Conservation (phyloP, 2,329 filamentous ascomycete species). For the Malbranchea zuffiana region DNA sequence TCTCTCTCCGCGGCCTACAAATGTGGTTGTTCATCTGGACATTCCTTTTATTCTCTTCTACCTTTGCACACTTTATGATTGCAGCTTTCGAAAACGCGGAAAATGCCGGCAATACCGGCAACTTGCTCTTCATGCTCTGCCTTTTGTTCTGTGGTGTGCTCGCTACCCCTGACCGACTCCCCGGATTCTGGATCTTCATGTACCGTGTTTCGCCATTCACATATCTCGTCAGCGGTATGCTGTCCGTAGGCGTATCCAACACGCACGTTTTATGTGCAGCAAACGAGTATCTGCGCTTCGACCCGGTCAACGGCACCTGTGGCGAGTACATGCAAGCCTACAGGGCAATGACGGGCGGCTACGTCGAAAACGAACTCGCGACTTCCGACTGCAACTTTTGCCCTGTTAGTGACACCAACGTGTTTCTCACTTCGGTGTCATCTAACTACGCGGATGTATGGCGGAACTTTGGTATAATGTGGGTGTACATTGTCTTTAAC, state of each 20-base stretch:
- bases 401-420: slow-evolving; percentile 35
- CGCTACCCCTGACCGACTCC: slow-evolving; percentile 46
- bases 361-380: slow-evolving; percentile 35
- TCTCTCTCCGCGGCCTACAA: slow-evolving; percentile 48
- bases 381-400: slow-evolving; percentile 43
- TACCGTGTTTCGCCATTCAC: slow-evolving; percentile 57
- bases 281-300: slow-evolving; percentile 25
- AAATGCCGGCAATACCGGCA: slow-evolving; percentile 54
- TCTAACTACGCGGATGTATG: slow-evolving; percentile 42
- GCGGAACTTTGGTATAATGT: slow-evolving; percentile 61
- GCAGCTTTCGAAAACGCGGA: slow-evolving; percentile 57
- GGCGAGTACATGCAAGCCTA: slow-evolving; percentile 37
- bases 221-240: slow-evolving; percentile 40
- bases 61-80: slow-evolving; percentile 64
- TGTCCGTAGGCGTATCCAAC: slow-evolving; percentile 25
- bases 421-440: slow-evolving; percentile 34
- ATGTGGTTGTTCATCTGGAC: slow-evolving; percentile 54
- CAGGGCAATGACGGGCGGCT: slow-evolving; percentile 29
- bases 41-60: slow-evolving; percentile 59
- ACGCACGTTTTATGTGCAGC: slow-evolving; percentile 23
- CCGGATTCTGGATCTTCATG: slow-evolving; percentile 69
- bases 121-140: slow-evolving; percentile 48
- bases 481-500: slow-evolving; percentile 56
- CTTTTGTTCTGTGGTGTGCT: slow-evolving; percentile 46
- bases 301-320: slow-evolving; percentile 54